Percentiles rank a stretch among this genome's conserved stretches.
Evolutionary conservation across 164 flowering plant genomes (phyloP).

Genomic region (Cinnamomum chago): DNA sequence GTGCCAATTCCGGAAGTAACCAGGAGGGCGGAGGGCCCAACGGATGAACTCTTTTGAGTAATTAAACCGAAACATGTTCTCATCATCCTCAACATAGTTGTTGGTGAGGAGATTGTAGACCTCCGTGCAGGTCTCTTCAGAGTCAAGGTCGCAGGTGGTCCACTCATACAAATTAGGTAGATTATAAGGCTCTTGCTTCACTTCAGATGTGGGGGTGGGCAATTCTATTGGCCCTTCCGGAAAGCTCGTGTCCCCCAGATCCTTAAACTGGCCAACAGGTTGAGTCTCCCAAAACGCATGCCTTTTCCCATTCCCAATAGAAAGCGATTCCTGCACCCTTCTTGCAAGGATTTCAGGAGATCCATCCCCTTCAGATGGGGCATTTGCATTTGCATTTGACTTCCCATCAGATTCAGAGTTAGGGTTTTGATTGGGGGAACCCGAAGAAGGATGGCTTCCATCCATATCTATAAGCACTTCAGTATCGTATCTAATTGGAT

Average conservation of each 20-base stretch:
- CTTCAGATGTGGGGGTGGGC: conserved; percentile 41
- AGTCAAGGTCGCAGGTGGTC: conserved; percentile 44
- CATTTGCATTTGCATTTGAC: neutral
- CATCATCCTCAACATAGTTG: conserved; percentile 35
- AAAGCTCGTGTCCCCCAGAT: conserved; percentile 38
- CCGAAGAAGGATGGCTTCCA: neutral
- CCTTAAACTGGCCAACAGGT: conserved; percentile 54
- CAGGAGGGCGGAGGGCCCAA: conserved; percentile 53
- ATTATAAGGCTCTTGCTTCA: conserved; percentile 51
- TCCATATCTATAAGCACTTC: neutral
- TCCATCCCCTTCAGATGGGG: neutral
- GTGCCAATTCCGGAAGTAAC: conserved; percentile 49
- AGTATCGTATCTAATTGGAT: no score
- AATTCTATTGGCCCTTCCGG: conserved; percentile 49
- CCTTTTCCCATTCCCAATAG: conserved; percentile 15
- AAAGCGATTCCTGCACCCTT: conserved; percentile 33
- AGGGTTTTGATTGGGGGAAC: neutral
- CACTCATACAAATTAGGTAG: conserved; percentile 39
- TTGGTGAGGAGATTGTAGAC: conserved; percentile 37
- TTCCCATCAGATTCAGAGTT: neutral
- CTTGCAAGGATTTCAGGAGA: conserved; percentile 20
- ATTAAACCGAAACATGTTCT: conserved; percentile 55
- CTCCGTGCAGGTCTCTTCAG: conserved; percentile 43
- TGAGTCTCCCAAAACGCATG: conserved; percentile 61
- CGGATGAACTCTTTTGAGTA: conserved; percentile 49